Evolutionary conservation across 176 grass and related monocot genomes (phyloP).

Genomic region (Zoysia pacifica): DNA sequence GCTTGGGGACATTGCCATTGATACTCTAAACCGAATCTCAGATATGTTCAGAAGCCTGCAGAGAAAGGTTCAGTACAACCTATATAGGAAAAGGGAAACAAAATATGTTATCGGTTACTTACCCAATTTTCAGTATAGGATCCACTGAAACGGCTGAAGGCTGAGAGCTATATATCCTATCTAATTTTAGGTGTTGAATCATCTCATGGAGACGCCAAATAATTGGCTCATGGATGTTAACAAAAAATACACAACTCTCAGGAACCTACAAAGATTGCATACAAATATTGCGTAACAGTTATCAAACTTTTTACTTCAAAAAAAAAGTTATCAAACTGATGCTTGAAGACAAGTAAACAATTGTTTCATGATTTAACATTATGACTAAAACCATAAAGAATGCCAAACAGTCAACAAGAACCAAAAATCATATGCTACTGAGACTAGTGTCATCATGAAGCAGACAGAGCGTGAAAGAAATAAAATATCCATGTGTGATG

Average conservation of each 20-base stretch:
- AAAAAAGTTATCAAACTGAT: slow-evolving; percentile 7
- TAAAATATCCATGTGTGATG: neutral
- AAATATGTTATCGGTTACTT: slow-evolving; percentile 26
- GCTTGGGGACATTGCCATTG: slow-evolving; percentile 95
- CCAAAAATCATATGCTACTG: neutral
- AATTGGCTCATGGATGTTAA: slow-evolving; percentile 92
- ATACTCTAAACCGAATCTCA: slow-evolving; percentile 92
- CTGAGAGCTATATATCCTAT: slow-evolving; percentile 63
- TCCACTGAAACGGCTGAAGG: slow-evolving; percentile 89
- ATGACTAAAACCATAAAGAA: slow-evolving; percentile 14
- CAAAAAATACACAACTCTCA: slow-evolving; percentile 81
- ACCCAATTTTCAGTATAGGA: slow-evolving; percentile 95
- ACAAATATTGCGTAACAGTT: too few species aligned
- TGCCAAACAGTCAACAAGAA: slow-evolving; percentile 28
- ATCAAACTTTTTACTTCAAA: too few species aligned
- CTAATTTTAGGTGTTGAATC: slow-evolving; percentile 82
- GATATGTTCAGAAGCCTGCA: slow-evolving; percentile 88
- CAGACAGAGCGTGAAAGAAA: neutral
- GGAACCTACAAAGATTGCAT: slow-evolving; percentile 62
- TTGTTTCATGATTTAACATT: neutral
- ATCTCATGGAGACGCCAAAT: slow-evolving; percentile 97
- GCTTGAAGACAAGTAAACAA: neutral
- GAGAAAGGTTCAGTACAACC: slow-evolving; percentile 28
- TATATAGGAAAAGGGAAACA: neutral
- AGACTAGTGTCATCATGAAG: neutral